Evolutionary conservation across 2,329 filamentous ascomycete genomes (phyloP), one percentile per base, ranked within the genome.

Genomic region (Fusarium kyushuense): DNA sequence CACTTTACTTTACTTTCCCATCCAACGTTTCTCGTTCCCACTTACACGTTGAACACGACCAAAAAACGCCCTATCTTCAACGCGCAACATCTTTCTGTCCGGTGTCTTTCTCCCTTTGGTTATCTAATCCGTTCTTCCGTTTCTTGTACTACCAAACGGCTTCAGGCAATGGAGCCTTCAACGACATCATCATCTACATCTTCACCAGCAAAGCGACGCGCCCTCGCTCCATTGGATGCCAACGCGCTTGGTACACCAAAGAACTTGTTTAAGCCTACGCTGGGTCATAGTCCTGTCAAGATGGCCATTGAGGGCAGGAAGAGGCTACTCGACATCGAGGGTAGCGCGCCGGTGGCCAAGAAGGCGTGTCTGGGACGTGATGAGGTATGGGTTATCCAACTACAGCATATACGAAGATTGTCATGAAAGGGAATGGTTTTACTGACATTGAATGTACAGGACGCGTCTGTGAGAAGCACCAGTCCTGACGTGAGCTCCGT

Each of bases 151-250:
- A 19, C 10, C 11, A 30, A 48, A 32, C 45, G 19, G 3, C 16
- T 43, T 33, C 48, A 51, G 47, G 53, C 58, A 71, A 75, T 75
- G 73, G 71, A 74, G 46, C 49, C 51, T 54, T 59, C 48, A 19
- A 49, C 54, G 30, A 65, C 55, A 49, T 65, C 63, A 55, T 64
- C 61, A 36, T 47, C 59, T 46, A 61, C 72, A 41, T 67, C 79
- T 41, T 80, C 80, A 45, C 82, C 82, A 13, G 65, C 74, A 36
- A 84, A 83, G 74, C 78, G 82, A 81, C 83, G 83, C 81, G 83
- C 81, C 64, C 81, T 85, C 40, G 83, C 79, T 52, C 75, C 81
- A 23, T 77, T 84, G 51, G 78, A 84, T 76, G 79, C 80, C 55
- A 85, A 85, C 78, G 79, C 79, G 73, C 75, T 75, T 69, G 71